These are phyloP conservation scores for Azolla pinnata DNA, from an alignment of 75 land plant genomes.

Conservation along the genomic window DNA sequence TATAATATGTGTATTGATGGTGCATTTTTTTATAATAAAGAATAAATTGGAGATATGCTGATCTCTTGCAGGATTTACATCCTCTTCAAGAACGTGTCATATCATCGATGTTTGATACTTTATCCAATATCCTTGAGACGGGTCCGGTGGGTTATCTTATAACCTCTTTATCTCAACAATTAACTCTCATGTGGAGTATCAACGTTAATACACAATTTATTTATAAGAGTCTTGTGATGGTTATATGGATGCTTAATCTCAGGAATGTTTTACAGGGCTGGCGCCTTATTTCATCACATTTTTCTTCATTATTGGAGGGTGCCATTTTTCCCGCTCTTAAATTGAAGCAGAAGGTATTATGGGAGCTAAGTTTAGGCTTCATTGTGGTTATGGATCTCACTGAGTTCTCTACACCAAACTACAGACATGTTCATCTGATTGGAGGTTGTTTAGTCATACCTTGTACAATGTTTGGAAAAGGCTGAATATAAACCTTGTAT, in stretches of 20 bases:
- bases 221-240: too few relatives aligned
- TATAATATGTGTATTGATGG: too few relatives aligned
- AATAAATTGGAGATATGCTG: too few relatives aligned
- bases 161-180: too few relatives aligned
- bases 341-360: conserved; percentile 62
- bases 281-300: conserved; percentile 74
- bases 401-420: background rate
- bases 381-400: background rate
- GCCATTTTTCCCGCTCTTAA: conserved; percentile 74
- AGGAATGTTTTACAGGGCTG: conserved; percentile 93
- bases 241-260: too few relatives aligned
- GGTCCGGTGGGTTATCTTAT: conserved; percentile 85
- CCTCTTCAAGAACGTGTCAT: conserved; percentile 49
- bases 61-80: conserved; percentile 51
- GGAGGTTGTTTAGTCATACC: too few relatives aligned
- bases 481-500: too few relatives aligned
- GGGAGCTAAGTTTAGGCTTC: background rate
- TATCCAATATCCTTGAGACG: conserved; percentile 69
- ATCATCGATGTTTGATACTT: conserved; percentile 71
- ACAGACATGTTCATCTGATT: background rate
- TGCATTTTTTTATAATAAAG: too few relatives aligned
- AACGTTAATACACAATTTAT: too few relatives aligned
- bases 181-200: too few relatives aligned
- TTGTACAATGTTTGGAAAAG: too few relatives aligned
- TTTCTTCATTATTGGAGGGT: conserved; percentile 50